Base-by-base conservation (phyloP, 2,329 filamentous ascomycete species). In the Rhynchosporium secalis region DNA sequence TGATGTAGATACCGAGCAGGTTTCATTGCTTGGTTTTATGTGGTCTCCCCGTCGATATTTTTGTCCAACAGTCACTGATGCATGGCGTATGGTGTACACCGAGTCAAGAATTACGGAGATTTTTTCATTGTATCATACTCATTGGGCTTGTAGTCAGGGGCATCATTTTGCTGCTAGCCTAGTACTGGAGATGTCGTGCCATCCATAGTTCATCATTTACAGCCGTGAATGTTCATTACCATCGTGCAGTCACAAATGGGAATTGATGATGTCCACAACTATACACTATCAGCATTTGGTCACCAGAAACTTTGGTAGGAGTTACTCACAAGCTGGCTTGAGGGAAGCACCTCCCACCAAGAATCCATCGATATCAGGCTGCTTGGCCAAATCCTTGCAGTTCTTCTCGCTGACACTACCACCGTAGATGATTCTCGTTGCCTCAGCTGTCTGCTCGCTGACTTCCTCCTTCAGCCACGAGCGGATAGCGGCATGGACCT, bases 401-500 rank as follows among this genome's bases (percentile, higher is more conserved):
- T 99, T 99, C 90, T 97, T 97, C 85, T 96, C 95, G 76, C 84
- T 96, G 73, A 99, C 95, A 73, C 90, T 95, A 75, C 95, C 95
- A 70, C 95, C 95, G 79, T 99, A 99, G 76, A 99, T 88, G 76
- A 99, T 91, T 73, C 95, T 87, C 66, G 93, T 96, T 80, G 89
- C 86, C 68, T 96, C 92, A 52, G 92, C 86, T 62, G 89, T 91
- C 76, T 83, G 80, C 66, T 90, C 83, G 74, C 85, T 80, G 68
- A 96, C 91, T 72, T 93, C 84, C 73, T 87, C 84, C 75, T 87
- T 86, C 75, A 99, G 84, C 91, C 93, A 98, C 74, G 86, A 81
- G 72, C 95, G 90, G 79, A 99, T 96, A 69, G 90, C 92, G 73
- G 88, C 91, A 82, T 96, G 92, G 64, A 95, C 92, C 78, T 96